Base-by-base conservation (phyloP, 495 filamentous ascomycete species). In the Penicillium goetzii region DNA sequence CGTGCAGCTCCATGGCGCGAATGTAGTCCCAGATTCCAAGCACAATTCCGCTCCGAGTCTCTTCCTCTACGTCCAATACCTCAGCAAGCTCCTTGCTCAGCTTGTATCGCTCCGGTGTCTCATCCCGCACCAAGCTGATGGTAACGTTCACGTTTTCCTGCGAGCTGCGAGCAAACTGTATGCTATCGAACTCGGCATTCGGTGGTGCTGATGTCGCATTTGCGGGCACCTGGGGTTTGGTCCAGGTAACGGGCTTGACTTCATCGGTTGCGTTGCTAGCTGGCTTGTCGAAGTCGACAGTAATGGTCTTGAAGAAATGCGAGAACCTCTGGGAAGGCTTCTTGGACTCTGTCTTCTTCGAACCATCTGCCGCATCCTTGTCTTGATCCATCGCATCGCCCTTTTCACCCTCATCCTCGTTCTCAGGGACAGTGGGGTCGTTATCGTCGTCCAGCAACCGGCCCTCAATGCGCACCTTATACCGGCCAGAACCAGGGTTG, bases 11-110 rank as follows among this genome's bases (percentile, higher is more conserved):
- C 83, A 90, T 91, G 23, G 90, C 84, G 62, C 90, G 89, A 65
- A 96, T 90, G 72, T 99, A 99, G 72, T 98, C 92, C 92, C 92
- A 98, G 30, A 99, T 84, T 28, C 90, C 93, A 80, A 94, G 89
- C 23, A 96, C 86, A 32, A 92, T 89, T 34, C 92, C 92, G 38
- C 91, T 88, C 14, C 92, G 85, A 17, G 93, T 93, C 56, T 93
- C 96, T 69, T 96, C 92, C 55, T 88, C 83, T 53, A 90, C 88
- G 68, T 98, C 96, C 23, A 98, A 79, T 12, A 99, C 82, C 58
- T 96, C 91, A 30, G 92, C 90, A 10, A 99, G 78, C 62, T 87
- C 84, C 56, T 86, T 86, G 72, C 86, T 92, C 32, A 98, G 79
- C 63, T 85, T 85, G 70, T 87, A 97, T 33, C 92, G 84, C 74